Evolutionary conservation across 116 monocot genomes (phyloP).

Genomic region (Trichopus zeylanicus): DNA sequence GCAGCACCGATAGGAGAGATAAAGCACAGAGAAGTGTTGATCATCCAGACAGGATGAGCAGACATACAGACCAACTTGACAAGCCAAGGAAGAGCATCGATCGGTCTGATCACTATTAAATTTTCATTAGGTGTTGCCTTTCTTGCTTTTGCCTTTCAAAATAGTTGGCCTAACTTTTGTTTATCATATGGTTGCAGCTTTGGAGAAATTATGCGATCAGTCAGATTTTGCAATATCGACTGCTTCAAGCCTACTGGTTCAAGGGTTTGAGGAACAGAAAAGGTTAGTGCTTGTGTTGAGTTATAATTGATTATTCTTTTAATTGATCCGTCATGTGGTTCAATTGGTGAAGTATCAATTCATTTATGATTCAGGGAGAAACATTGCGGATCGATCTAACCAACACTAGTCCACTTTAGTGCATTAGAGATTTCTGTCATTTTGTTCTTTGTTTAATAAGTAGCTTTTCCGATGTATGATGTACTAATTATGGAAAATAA

Average conservation of each 20-base stretch:
- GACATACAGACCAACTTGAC: not conserved
- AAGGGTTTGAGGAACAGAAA: constrained; percentile 4
- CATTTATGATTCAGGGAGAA: no score
- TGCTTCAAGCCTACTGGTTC: constrained; percentile 30
- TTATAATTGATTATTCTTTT: constrained; percentile 11
- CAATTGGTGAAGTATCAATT: not conserved
- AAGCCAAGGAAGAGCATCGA: constrained; percentile 11
- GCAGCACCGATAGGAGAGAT: constrained; percentile 22
- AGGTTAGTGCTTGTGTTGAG: not conserved
- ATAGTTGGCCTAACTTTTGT: not conserved
- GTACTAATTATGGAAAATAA: no score
- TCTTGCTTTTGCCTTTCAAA: not conserved
- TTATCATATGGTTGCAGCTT: constrained; percentile 18
- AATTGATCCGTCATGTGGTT: not conserved
- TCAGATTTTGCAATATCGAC: constrained; percentile 39
- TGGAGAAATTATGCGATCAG: constrained; percentile 35
- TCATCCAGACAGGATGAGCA: constrained; percentile 15
- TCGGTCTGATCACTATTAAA: not conserved
- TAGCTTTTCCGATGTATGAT: no score
- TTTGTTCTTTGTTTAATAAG: not conserved
- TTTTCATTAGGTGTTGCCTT: not conserved
- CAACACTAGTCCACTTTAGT: not conserved
- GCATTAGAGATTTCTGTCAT: constrained; percentile 1
- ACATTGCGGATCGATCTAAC: not conserved
- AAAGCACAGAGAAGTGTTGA: constrained; percentile 21